phyloP scores from a whole-genome alignment of 176 grass and related monocot genomes.

The Oryza coarctata region DNA sequence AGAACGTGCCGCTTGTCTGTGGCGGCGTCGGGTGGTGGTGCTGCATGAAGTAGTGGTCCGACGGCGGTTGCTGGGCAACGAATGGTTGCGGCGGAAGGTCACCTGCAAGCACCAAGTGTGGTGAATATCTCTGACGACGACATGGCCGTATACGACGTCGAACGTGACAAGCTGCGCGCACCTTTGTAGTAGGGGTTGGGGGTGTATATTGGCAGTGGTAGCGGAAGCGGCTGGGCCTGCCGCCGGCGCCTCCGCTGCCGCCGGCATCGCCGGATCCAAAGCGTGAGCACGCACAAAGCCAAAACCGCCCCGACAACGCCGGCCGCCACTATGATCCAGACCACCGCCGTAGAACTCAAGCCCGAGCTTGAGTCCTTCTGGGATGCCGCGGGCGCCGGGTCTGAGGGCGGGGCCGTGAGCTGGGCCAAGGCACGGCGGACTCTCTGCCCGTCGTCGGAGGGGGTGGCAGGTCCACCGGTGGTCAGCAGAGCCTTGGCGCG shows the following conservation, averaged over 20 bases:
- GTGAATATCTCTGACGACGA: background rate
- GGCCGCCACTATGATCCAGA: conserved; percentile 20
- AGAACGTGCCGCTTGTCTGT: conserved; percentile 23
- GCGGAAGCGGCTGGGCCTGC: background rate
- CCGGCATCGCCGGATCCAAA: background rate
- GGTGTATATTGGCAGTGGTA: background rate
- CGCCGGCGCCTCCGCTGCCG: conserved; percentile 1
- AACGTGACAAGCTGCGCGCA: background rate
- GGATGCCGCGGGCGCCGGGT: background rate
- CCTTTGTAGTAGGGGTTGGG: conserved; percentile 26
- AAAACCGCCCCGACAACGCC: conserved; percentile 13
- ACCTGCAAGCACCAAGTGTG: background rate
- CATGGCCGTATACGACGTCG: background rate
- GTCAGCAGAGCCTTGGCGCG: background rate
- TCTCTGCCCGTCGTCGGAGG: background rate
- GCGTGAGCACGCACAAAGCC: background rate
- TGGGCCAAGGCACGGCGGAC: background rate
- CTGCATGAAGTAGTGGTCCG: conserved; percentile 9
- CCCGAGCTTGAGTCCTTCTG: conserved; percentile 1
- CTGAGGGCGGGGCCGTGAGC: conserved; percentile 14
- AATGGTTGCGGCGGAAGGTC: background rate
- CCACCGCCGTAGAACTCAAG: conserved; percentile 21
- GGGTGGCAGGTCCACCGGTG: background rate
- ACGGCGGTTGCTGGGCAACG: background rate
- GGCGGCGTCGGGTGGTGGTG: conserved; percentile 17